A percentile compares a stretch with the other conserved stretches of the same genome.
phyloP scores from a whole-genome alignment of 495 filamentous ascomycete species.

The Penicillium flavigenum region DNA sequence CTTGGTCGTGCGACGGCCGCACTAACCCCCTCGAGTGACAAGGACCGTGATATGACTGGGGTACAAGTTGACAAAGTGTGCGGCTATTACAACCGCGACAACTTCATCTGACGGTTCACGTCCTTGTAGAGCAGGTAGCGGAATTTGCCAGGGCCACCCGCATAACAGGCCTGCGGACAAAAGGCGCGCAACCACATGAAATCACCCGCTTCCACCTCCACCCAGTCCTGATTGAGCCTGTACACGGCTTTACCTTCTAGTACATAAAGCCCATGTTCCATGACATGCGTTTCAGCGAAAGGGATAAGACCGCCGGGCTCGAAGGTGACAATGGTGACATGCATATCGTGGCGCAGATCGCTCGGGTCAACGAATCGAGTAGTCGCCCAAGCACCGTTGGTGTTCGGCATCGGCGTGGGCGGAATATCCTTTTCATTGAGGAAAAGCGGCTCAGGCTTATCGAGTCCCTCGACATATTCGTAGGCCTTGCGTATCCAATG shows the following conservation, averaged over 20 bases:
- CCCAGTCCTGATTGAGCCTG: conserved; percentile 34
- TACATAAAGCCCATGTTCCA: conserved; percentile 32
- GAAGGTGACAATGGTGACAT: conserved; percentile 30
- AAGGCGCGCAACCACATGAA: conserved; percentile 37
- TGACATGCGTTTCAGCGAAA: conserved; percentile 30
- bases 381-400: conserved; percentile 29
- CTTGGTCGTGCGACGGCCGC: too few relatives aligned
- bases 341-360: conserved; percentile 34
- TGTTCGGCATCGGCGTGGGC: conserved; percentile 26
- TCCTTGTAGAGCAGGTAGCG: conserved; percentile 35
- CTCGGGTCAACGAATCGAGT: conserved; percentile 28
- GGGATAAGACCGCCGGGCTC: conserved; percentile 29
- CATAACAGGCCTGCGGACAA: conserved; percentile 34
- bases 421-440: conserved; percentile 29
- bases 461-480: conserved; percentile 25
- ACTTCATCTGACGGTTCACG: conserved; percentile 22
- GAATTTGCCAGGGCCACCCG: conserved; percentile 35
- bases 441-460: conserved; percentile 25
- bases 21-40: too few relatives aligned
- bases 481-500: conserved; percentile 32
- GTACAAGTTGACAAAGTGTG: too few relatives aligned
- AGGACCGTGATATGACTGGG: too few relatives aligned
- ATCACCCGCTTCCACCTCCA: conserved; percentile 33
- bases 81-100: too few relatives aligned
- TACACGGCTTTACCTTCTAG: conserved; percentile 33